Conservation (phyloP, 1,284 basidiomycete genomes). For the Volvariella volvacea region DNA sequence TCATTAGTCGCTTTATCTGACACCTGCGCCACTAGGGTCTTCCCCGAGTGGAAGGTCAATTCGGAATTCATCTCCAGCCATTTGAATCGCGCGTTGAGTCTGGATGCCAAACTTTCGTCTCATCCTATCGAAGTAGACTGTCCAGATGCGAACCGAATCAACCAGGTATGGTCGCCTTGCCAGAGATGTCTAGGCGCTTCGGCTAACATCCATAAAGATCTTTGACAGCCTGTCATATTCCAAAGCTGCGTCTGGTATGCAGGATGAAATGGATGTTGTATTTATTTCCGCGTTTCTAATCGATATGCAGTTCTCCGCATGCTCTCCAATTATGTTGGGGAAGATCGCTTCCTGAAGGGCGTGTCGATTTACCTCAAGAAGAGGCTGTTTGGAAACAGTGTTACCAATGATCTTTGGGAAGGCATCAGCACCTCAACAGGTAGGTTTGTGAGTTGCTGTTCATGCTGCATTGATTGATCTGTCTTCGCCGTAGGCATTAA, state of each 20-base stretch:
- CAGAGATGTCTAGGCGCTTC: not conserved
- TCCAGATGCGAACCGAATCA: conserved; percentile 82
- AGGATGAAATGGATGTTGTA: not conserved
- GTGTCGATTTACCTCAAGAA: conserved; percentile 92
- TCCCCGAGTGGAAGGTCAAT: conserved; percentile 74
- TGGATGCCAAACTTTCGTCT: conserved; percentile 88
- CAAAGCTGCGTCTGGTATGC: conserved; percentile 62
- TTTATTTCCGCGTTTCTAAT: conserved; percentile 7
- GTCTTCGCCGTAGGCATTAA: conserved; percentile 68
- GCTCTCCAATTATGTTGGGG: conserved; percentile 85
- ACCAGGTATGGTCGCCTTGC: conserved; percentile 43
- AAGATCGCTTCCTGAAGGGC: conserved; percentile 83
- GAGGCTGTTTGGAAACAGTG: conserved; percentile 71
- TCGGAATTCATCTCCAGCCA: conserved; percentile 63
- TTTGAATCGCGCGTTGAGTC: conserved; percentile 60
- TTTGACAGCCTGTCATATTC: conserved; percentile 11
- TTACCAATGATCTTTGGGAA: conserved; percentile 86
- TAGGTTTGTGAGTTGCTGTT: not conserved
- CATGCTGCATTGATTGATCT: not conserved
- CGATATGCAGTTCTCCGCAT: conserved; percentile 73
- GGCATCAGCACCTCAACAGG: conserved; percentile 78
- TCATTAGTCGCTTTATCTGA: conserved; percentile 3
- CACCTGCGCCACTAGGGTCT: conserved; percentile 41
- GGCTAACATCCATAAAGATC: conserved; percentile 6
- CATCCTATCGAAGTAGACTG: conserved; percentile 95